Conservation (phyloP, 192 early-diverging fungal genomes). For the Oehlia diaphana region DNA sequence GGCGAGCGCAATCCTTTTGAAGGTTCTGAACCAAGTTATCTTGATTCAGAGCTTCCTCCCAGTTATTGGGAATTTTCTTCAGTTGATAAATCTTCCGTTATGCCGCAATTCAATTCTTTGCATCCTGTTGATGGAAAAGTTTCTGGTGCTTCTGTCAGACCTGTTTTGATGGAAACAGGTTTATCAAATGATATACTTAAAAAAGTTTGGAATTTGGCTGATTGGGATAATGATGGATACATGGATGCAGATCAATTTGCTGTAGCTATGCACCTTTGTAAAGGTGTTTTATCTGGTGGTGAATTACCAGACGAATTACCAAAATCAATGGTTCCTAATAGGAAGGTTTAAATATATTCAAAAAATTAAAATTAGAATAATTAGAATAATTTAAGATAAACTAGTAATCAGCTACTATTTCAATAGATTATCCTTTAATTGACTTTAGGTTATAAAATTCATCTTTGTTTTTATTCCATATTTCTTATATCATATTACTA, state of each 20-base stretch:
- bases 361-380: too few relatives aligned
- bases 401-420: too few relatives aligned
- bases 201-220: constrained; percentile 73
- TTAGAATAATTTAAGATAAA: too few relatives aligned
- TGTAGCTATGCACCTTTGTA: constrained; percentile 74
- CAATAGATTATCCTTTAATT: too few relatives aligned
- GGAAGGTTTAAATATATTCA: neutral
- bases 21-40: constrained; percentile 11
- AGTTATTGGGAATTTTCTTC: constrained; percentile 56
- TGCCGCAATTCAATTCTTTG: constrained; percentile 49
- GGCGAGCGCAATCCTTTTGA: constrained; percentile 57
- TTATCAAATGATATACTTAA: constrained; percentile 63
- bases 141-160: constrained; percentile 53
- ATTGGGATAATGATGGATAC: constrained; percentile 82
- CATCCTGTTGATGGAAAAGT: constrained; percentile 59
- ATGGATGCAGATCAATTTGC: constrained; percentile 82
- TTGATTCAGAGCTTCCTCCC: constrained; percentile 35
- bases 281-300: constrained; percentile 46
- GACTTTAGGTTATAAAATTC: too few relatives aligned
- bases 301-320: constrained; percentile 51
- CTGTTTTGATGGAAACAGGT: constrained; percentile 65
- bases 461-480: too few relatives aligned
- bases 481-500: too few relatives aligned
- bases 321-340: constrained; percentile 41
- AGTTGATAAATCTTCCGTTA: constrained; percentile 51